A percentile compares a stretch with the other conserved stretches of the same genome.
These are phyloP conservation scores for Hysterium pulicare DNA, from an alignment of 2,329 filamentous ascomycete genomes.

Conservation along the genomic window DNA sequence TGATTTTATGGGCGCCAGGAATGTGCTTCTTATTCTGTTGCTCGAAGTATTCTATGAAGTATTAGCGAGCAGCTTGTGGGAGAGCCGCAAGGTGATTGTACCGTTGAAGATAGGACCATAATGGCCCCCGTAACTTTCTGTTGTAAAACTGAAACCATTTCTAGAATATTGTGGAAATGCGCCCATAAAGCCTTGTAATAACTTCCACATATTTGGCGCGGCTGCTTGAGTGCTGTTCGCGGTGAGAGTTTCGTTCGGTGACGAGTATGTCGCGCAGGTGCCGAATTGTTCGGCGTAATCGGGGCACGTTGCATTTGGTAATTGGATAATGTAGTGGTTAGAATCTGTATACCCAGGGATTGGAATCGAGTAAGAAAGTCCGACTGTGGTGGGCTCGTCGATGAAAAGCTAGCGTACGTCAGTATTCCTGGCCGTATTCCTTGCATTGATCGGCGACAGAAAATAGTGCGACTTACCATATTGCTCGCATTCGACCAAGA, in stretches of 20 bases:
- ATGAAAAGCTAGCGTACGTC: constrained; percentile 53
- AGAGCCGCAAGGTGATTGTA: too few relatives aligned
- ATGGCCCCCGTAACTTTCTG: constrained; percentile 58
- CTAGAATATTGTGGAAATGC: constrained; percentile 50
- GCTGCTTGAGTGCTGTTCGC: constrained; percentile 52
- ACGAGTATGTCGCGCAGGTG: constrained; percentile 56
- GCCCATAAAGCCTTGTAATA: constrained; percentile 61
- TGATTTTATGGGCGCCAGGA: constrained; percentile 45
- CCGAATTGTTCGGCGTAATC: constrained; percentile 44
- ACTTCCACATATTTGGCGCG: constrained; percentile 60
- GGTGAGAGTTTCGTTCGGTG: constrained; percentile 49
- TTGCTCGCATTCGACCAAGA: constrained; percentile 64
- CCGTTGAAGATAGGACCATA: constrained; percentile 55
- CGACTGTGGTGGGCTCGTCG: constrained; percentile 61
- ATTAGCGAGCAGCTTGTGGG: not conserved
- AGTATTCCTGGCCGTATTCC: too few relatives aligned
- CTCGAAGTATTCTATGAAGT: constrained; percentile 41
- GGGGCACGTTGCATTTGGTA: constrained; percentile 49
- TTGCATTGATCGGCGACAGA: not conserved
- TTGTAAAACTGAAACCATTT: constrained; percentile 53
- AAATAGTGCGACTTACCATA: constrained; percentile 38
- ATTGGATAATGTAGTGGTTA: constrained; percentile 37
- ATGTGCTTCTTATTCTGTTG: constrained; percentile 45
- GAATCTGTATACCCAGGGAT: constrained; percentile 40
- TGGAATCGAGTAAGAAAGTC: constrained; percentile 54